Base-by-base conservation (phyloP, 495 filamentous ascomycete genomes). In the Neurospora discreta region DNA sequence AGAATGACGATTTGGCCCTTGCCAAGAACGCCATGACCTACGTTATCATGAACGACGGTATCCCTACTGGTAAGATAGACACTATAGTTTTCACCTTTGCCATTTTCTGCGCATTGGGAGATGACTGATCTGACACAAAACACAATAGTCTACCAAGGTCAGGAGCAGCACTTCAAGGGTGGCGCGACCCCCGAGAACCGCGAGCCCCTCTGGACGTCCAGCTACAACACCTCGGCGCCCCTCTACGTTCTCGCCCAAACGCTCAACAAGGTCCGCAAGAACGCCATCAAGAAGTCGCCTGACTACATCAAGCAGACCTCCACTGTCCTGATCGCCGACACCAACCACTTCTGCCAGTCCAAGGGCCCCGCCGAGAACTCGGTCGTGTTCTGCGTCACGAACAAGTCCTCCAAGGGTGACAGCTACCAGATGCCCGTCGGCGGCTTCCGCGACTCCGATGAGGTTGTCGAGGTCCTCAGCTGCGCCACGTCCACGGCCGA, bases 11-110 rank as follows among this genome's bases (percentile, higher is more conserved):
- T 71, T 80, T 85, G 46, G 81, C 88, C 3, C 84, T 90, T 1
- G 86, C 90, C 36, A 90, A 90, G 80, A 95, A 94, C 74, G 89
- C 85, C 16, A 87, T 93, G 72, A 84, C 90, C 2, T 93, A 90
- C 76, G 87, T 87, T 39, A 85, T 94, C 43, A 87, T 95, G 67
- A 82, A 84, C 7, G 92, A 93, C 73, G 82, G 82, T 33, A 79
- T 82, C 42, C 82, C 82, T 16, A 83, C 82, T 58, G 76, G 80
- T 72, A 71, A 74, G 77, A 68, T 38, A 4, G 5, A 8, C 38
- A 8, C 8, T 7, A 1, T 38, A 8, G 8, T 52, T 26, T 9
- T 36, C 26, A 26, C 9, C 9, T 2, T 11, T 60, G 15, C 5
- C 39, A 18, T 23, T 6, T 65, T 9, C 33, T 4, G 13, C 39